Evolutionary conservation across 129 eudicot species (phyloP).

Genomic region (Ambrosia trifida): DNA sequence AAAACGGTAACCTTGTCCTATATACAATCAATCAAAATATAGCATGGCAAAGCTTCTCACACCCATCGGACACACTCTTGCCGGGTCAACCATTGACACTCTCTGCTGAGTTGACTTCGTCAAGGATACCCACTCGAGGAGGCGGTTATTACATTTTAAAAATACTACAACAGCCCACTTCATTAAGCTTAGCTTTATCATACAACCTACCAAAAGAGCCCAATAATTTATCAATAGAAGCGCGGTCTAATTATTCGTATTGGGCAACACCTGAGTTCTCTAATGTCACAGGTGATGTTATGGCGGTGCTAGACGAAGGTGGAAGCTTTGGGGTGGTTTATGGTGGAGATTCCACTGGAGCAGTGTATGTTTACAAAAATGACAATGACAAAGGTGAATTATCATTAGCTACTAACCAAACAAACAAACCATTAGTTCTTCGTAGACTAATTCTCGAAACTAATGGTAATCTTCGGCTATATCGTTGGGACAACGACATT

Average conservation of each 20-base stretch:
- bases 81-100: constrained; percentile 88
- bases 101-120: constrained; percentile 65
- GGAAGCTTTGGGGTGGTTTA: constrained; percentile 89
- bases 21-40: constrained; percentile 36
- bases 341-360: constrained; percentile 66
- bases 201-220: constrained; percentile 62
- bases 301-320: constrained; percentile 71
- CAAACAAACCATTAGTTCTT: constrained; percentile 47
- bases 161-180: constrained; percentile 84
- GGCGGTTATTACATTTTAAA: constrained; percentile 84
- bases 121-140: constrained; percentile 54
- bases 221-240: constrained; percentile 34
- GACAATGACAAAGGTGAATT: constrained; percentile 64
- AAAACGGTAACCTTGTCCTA: constrained; percentile 78
- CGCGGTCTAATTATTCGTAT: constrained; percentile 62
- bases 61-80: constrained; percentile 91
- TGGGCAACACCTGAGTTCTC: constrained; percentile 91
- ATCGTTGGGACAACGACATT: constrained; percentile 80
- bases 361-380: constrained; percentile 80
- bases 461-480: constrained; percentile 76
- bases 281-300: constrained; percentile 81
- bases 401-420: constrained; percentile 45
- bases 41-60: constrained; percentile 83
- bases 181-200: constrained; percentile 65
- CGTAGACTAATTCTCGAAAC: constrained; percentile 69